Evolutionary conservation across 495 filamentous ascomycete species (phyloP).

Genomic region (Aspergillus biplanus): DNA sequence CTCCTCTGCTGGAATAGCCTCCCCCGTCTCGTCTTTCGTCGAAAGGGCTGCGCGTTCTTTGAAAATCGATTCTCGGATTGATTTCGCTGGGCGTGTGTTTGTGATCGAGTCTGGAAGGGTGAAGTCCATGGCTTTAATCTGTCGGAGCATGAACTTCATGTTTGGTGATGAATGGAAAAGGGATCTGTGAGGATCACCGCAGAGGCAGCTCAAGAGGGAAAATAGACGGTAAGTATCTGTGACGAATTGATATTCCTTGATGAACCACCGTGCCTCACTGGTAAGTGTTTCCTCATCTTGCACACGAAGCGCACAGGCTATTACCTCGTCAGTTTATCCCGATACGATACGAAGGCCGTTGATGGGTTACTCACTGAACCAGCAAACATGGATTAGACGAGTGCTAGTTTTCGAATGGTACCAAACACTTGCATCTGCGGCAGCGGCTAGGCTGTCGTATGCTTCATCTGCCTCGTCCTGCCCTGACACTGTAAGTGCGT

Average conservation of each 20-base stretch:
- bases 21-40: conserved; percentile 50
- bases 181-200: conserved; percentile 47
- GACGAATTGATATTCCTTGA: conserved; percentile 81
- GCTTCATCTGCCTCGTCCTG: conserved; percentile 61
- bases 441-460: conserved; percentile 76
- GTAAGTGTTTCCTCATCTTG: conserved; percentile 77
- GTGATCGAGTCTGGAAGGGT: conserved; percentile 42
- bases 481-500: conserved; percentile 73
- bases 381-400: conserved; percentile 77
- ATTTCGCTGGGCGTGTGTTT: conserved; percentile 17
- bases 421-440: conserved; percentile 78
- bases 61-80: conserved; percentile 39
- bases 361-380: conserved; percentile 62
- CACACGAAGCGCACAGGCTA: conserved; percentile 78
- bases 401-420: conserved; percentile 65
- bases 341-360: background rate
- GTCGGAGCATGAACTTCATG: conserved; percentile 87
- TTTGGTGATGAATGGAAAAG: conserved; percentile 62
- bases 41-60: conserved; percentile 55
- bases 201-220: conserved; percentile 68
- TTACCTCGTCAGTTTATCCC: conserved; percentile 21
- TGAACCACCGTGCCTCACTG: conserved; percentile 74
- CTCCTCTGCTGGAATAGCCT: conserved; percentile 51
- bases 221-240: conserved; percentile 86
- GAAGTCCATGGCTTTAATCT: conserved; percentile 88